These are phyloP conservation scores for Begonia loranthoides DNA, from an alignment of 306 rosid species.

Conservation along the genomic window DNA sequence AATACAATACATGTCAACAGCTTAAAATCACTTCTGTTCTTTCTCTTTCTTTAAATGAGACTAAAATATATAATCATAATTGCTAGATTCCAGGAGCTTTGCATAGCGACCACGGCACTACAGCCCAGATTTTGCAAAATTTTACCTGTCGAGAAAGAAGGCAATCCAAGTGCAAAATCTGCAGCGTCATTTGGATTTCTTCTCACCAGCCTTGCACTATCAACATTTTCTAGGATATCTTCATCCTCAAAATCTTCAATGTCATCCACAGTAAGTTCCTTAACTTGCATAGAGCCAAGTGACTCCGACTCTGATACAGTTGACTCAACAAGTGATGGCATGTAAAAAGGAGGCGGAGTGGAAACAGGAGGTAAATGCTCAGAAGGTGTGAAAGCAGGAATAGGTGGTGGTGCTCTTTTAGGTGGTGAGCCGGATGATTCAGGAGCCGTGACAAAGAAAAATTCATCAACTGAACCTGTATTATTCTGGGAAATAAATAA, in stretches of 20 bases:
- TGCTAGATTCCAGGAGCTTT: no score
- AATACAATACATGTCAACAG: no score
- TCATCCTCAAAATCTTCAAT: slow-evolving; percentile 92
- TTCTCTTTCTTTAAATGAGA: no score
- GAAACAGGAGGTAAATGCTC: slow-evolving; percentile 10
- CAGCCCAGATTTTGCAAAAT: slow-evolving; percentile 12
- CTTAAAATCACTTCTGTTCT: no score
- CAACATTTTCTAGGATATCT: slow-evolving; percentile 25
- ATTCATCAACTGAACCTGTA: slow-evolving; percentile 73
- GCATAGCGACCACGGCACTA: neutral
- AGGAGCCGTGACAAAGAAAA: slow-evolving; percentile 68
- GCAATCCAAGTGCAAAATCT: slow-evolving; percentile 68
- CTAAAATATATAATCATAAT: no score
- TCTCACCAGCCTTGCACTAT: slow-evolving; percentile 35
- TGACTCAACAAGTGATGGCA: slow-evolving; percentile 40
- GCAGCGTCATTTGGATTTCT: slow-evolving; percentile 79
- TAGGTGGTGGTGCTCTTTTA: slow-evolving; percentile 73
- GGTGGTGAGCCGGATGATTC: slow-evolving; percentile 91
- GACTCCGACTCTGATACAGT: slow-evolving; percentile 68
- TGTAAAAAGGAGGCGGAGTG: slow-evolving; percentile 25
- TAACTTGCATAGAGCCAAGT: slow-evolving; percentile 56
- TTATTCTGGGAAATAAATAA: slow-evolving; percentile 44
- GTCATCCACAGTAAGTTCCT: slow-evolving; percentile 82
- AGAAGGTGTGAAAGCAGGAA: slow-evolving; percentile 26
- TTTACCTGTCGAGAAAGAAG: slow-evolving; percentile 86